Conservation (phyloP, 805 yeast species). For the Geotrichum ghanense region DNA sequence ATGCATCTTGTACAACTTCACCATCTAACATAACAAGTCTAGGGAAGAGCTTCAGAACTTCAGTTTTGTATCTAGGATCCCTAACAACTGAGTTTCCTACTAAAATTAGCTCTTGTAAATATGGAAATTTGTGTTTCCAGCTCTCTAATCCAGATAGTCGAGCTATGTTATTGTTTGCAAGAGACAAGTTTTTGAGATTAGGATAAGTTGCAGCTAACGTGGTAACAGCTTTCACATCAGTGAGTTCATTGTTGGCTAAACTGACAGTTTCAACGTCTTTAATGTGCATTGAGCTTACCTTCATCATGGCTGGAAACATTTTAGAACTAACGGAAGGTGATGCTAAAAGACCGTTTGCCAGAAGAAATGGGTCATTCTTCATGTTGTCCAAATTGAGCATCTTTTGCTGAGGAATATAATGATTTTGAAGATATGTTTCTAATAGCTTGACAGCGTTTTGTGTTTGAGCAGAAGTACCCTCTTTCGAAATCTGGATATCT, state of each 20-base stretch:
- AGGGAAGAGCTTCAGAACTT: slow-evolving; percentile 68
- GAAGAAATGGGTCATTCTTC: slow-evolving; percentile 50
- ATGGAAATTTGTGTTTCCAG: slow-evolving; percentile 67
- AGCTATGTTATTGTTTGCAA: slow-evolving; percentile 62
- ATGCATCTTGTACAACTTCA: slow-evolving; percentile 62
- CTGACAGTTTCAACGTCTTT: slow-evolving; percentile 52
- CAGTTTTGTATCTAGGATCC: slow-evolving; percentile 40
- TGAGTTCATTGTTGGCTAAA: slow-evolving; percentile 39
- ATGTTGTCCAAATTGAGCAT: slow-evolving; percentile 61
- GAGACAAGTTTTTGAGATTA: slow-evolving; percentile 59
- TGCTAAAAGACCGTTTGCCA: slow-evolving; percentile 52
- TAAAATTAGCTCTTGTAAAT: slow-evolving; percentile 66
- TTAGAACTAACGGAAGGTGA: slow-evolving; percentile 55
- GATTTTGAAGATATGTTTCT: slow-evolving; percentile 43
- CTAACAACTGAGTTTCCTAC: slow-evolving; percentile 60
- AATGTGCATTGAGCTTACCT: slow-evolving; percentile 50
- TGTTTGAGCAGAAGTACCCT: slow-evolving; percentile 11
- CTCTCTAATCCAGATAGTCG: slow-evolving; percentile 50
- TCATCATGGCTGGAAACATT: slow-evolving; percentile 83
- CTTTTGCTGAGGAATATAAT: slow-evolving; percentile 56
- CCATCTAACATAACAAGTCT: slow-evolving; percentile 70
- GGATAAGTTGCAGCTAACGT: slow-evolving; percentile 71
- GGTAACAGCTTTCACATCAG: slow-evolving; percentile 47
- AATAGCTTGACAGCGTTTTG: slow-evolving; percentile 49
- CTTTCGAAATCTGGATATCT: slow-evolving; percentile 33